Base-by-base conservation (phyloP, 2,329 filamentous ascomycete species). In the Pseudogymnoascus sp. region DNA sequence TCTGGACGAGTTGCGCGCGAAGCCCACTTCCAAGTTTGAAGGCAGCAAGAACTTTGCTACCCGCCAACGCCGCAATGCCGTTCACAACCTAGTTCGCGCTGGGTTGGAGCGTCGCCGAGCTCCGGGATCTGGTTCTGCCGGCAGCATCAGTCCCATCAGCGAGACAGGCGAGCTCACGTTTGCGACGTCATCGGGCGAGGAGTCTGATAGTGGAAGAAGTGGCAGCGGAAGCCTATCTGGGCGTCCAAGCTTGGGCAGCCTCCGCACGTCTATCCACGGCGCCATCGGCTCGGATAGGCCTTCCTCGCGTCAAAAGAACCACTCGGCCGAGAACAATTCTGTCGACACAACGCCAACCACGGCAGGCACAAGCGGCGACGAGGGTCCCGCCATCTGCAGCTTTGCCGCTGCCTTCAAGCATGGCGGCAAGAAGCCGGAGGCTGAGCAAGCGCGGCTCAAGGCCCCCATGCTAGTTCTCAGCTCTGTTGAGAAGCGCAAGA, bases 21-120 rank as follows among this genome's bases (percentile, higher is more conserved):
- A 92, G 77, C 94, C 94, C 1, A 97, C 93, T 7, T 87, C 91
- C 68, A 96, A 92, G 78, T 85, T 93, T 66, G 93, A 97, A 74
- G 94, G 93, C 25, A 97, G 93, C 85, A 88, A 97, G 84, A 99
- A 99, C 79, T 99, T 99, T 77, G 89, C 90, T 9, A 87, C 92
- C 62, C 92, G 94, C 65, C 92, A 95, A 71, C 91, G 94, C 64
- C 91, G 93, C 66, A 92, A 90, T 69, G 94, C 94, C 27, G 87
- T 99, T 48, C 87, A 92, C 78, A 97, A 92, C 73, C 84, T 99
- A 59, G 90, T 97, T 65, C 90, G 90, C 67, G 93, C 93, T 61
- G 92, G 93, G 13, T 83, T 94, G 66, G 91, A 92, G 71, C 90
- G 94, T 64, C 91, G 93, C 62, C 83, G 79, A 64, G 80, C 83